Conservation (phyloP, 2,329 filamentous ascomycete genomes). For the Ophiostoma pallidulum region DNA sequence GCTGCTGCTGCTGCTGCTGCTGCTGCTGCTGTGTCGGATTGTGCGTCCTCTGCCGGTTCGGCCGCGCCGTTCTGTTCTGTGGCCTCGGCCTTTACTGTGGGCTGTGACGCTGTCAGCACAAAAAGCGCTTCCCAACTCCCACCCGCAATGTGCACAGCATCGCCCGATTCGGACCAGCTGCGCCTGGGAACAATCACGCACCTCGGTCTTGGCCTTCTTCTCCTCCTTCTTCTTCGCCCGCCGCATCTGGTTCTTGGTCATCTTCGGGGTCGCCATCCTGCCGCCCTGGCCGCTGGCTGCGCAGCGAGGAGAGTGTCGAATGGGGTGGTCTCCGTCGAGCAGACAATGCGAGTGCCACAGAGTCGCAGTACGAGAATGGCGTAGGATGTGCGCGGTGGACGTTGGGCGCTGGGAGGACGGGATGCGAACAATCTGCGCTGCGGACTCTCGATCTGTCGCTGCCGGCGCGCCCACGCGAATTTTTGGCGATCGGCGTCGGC, state of each 20-base stretch:
- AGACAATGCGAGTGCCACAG: no score
- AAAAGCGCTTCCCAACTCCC: no score
- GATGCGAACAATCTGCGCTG: neutral
- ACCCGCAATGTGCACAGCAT: neutral
- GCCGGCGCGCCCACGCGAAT: constrained; percentile 7
- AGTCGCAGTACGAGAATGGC: no score
- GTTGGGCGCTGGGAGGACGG: neutral
- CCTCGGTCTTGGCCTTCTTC: constrained; percentile 57
- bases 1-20: constrained; percentile 1
- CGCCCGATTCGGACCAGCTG: no score
- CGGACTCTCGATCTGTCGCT: no score
- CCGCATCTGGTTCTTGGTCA: constrained; percentile 89
- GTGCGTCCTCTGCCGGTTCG: neutral
- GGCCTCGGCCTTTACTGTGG: constrained; percentile 1
- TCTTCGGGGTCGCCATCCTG: constrained; percentile 58
- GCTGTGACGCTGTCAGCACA: neutral
- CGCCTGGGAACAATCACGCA: no score
- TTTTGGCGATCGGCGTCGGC: constrained; percentile 5
- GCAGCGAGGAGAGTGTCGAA: neutral
- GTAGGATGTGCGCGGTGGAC: neutral
- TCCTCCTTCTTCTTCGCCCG: constrained; percentile 91
- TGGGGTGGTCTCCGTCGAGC: neutral
- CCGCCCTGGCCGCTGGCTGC: constrained; percentile 7
- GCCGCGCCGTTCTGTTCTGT: neutral
- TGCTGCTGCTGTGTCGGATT: neutral